Evolutionary conservation across 257 asterid genomes (phyloP), one percentile per base, ranked within the genome.

Genomic region (Craterostigma plantagineum): DNA sequence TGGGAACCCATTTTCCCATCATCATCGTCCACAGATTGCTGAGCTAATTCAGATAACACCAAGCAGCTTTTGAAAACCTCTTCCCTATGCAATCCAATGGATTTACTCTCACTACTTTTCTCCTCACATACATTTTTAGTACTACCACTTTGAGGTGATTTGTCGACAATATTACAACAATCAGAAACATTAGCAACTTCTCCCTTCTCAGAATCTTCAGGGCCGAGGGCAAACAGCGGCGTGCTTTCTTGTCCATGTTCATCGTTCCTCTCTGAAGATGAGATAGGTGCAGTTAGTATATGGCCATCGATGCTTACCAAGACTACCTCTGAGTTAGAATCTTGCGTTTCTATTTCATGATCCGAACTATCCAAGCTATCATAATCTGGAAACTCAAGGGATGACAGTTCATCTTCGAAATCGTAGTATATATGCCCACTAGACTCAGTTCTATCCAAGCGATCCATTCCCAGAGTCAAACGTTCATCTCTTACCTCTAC

Each of bases 221-320:
- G n/a, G n/a, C n/a, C n/a, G n/a, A n/a, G n/a, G n/a, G n/a, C n/a
- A n/a, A n/a, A n/a, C n/a, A n/a, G n/a, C n/a, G n/a, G n/a, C n/a
- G n/a, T n/a, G n/a, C n/a, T 59, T 39, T 59, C 70, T 55, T 71
- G 63, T 51, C 66, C 60, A 42, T 71, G 57, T 37, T 66, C 76
- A 11, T 46, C 33, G 7, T 59, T 53, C 56, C 66, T 62, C 54
- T 77, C 85, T 2, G 61, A 69, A 7, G 72, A 74, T 12, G 73
- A 71, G 46, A 74, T 66, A 42, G 86, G 86, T 10, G 92, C 92
- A 7, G 76, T 78, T 42, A 71, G 58, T 60, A 78, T 60, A 34
- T 71, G 79, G 45, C 86, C 92, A 57, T 78, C 92, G 43, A 71
- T 76, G 39, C 92, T 75, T 18, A 74, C 81, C 50, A 78, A 50